Evolutionary conservation across 257 asterid species (phyloP), one percentile per base, ranked within the genome.

Genomic region (Solanum pinnatisectum): DNA sequence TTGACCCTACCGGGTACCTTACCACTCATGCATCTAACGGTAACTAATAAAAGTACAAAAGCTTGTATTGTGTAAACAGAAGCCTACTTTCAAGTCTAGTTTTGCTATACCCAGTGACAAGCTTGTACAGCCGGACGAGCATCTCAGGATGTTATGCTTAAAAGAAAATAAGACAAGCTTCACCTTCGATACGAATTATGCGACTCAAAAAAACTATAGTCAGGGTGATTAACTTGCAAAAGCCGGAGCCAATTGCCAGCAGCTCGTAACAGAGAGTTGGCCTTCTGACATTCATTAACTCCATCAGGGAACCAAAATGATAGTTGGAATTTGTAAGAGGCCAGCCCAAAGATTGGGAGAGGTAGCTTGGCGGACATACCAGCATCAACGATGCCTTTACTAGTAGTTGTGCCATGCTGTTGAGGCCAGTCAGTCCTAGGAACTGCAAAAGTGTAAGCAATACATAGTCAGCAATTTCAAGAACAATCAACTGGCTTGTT

Each of bases 201-300:
- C 7, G 98, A 87, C 85, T 77, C 88, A 78, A 95, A 96, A 74
- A 94, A 95, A 88, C 87, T 92, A 90, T 92, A 95, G 88, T 95
- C 98, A 8, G 97, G 98, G 89, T 95, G 98, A 68, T 92, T 88
- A 60, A 94, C 97, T 82, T 95, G 95, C 93, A 95, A 86, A 46
- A 42, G 70, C 65, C 93, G 94, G 73, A 96, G 95, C 98, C 98
- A 97, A 86, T 93, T 92, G 56, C 92, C 98, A 67, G 98, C 98
- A 37, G 92, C 93, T 83, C 88, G 93, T 76, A 88, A 87, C 22
- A 96, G 98, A 60, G 95, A 95, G 81, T 88, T 88, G 70, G 90
- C 92, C 87, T 91, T 96, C 87, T 93, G 95, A 86, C 91, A 88
- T 84, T 94, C 98, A 11, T 84, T 42, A 70, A 84, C 92, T 70